phyloP scores from a whole-genome alignment of 2,329 filamentous ascomycete species.

The Phialophora chinensis region DNA sequence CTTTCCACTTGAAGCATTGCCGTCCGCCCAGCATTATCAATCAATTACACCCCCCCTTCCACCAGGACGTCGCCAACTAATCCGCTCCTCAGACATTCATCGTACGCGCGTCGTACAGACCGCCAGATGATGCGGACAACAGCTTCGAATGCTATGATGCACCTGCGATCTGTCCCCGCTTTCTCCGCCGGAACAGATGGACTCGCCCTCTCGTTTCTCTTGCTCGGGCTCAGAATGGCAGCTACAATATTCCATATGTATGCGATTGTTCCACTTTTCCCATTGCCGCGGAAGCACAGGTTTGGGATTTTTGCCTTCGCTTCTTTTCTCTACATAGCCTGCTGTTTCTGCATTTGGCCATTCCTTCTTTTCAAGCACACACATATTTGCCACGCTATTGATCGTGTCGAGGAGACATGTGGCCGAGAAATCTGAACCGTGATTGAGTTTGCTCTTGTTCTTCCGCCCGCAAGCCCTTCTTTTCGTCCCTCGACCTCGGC shows the following conservation, averaged over 20 bases:
- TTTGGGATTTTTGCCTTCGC: neutral
- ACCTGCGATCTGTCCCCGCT: conserved; percentile 1
- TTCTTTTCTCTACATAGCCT: neutral
- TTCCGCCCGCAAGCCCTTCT: too few species aligned
- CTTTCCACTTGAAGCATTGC: neutral
- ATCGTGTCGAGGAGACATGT: neutral
- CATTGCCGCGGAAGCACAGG: conserved; percentile 1
- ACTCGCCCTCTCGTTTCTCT: neutral
- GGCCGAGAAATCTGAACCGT: neutral
- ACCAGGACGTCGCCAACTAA: neutral
- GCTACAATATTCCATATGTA: neutral
- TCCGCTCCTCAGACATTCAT: neutral
- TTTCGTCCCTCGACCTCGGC: neutral
- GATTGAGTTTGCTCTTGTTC: neutral
- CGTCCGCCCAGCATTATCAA: neutral
- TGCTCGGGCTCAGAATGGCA: neutral
- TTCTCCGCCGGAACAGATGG: neutral
- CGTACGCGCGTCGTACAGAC: neutral
- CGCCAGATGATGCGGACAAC: neutral
- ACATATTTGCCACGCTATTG: neutral
- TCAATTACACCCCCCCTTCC: neutral
- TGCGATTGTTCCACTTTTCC: conserved; percentile 18
- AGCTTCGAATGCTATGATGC: neutral
- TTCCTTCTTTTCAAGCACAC: neutral
- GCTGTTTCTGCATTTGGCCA: neutral